Percentiles rank a stretch among this genome's conserved stretches.
These are phyloP conservation scores for Ophiosphaerella narmari DNA, from an alignment of 2,329 filamentous ascomycete genomes.

Conservation along the genomic window DNA sequence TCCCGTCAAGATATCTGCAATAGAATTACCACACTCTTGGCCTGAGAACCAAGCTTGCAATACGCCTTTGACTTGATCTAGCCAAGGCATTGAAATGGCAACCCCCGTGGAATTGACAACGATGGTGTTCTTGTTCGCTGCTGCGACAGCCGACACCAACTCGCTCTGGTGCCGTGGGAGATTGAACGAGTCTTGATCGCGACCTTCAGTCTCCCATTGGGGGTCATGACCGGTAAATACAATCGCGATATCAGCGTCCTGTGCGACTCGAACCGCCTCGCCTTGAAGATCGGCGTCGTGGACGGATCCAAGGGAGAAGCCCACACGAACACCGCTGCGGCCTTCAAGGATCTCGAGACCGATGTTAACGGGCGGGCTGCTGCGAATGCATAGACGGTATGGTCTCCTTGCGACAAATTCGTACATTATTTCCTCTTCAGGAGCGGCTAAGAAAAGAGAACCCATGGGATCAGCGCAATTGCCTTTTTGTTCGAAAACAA, in stretches of 20 bases:
- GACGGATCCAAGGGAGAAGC: slow-evolving; percentile 59
- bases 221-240: slow-evolving; percentile 71
- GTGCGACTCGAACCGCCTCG: slow-evolving; percentile 10
- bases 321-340: slow-evolving; percentile 64
- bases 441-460: background rate
- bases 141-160: slow-evolving; percentile 63
- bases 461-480: background rate
- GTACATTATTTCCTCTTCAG: background rate
- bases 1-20: slow-evolving; percentile 77
- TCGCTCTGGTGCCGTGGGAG: slow-evolving; percentile 62
- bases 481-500: background rate
- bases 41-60: slow-evolving; percentile 80
- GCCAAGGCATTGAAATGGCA: slow-evolving; percentile 74
- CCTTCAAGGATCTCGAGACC: background rate
- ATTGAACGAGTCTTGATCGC: slow-evolving; percentile 62
- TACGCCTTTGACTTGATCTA: slow-evolving; percentile 74
- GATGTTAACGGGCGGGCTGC: background rate
- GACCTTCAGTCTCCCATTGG: slow-evolving; percentile 73
- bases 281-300: slow-evolving; percentile 10
- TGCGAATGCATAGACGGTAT: background rate
- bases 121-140: slow-evolving; percentile 68
- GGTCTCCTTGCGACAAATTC: background rate
- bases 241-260: slow-evolving; percentile 47
- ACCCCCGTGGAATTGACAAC: slow-evolving; percentile 86
- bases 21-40: slow-evolving; percentile 78